Percentiles rank a stretch among this genome's conserved stretches.
phyloP scores from a whole-genome alignment of 768 basidiomycete species.

The Lactarius evosmus region DNA sequence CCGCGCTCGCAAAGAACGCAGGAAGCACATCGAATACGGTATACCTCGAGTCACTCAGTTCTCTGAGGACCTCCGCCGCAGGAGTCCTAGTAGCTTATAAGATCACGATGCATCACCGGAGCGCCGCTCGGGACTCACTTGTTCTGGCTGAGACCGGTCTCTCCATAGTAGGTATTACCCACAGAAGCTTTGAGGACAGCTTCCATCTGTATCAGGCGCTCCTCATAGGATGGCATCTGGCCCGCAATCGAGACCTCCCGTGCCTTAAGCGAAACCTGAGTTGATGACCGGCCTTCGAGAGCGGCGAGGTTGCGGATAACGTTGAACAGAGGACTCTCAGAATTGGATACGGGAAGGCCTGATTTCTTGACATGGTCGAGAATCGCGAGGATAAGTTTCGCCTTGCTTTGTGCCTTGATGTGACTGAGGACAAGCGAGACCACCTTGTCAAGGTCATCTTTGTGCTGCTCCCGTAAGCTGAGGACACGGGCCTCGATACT shows the following conservation, averaged over 20 bases:
- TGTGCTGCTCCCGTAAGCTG: slow-evolving; percentile 85
- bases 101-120: neutral
- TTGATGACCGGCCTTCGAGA: slow-evolving; percentile 92
- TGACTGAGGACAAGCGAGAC: slow-evolving; percentile 87
- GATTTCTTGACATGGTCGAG: slow-evolving; percentile 88
- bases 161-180: slow-evolving; percentile 85
- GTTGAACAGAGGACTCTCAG: slow-evolving; percentile 70
- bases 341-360: slow-evolving; percentile 68
- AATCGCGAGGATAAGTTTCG: slow-evolving; percentile 78
- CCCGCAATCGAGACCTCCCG: slow-evolving; percentile 95
- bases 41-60: slow-evolving; percentile 94
- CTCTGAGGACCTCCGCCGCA: slow-evolving; percentile 80
- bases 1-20: slow-evolving; percentile 86
- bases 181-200: slow-evolving; percentile 86
- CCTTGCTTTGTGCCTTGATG: slow-evolving; percentile 92
- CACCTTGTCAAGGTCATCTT: slow-evolving; percentile 88
- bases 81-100: slow-evolving; percentile 54
- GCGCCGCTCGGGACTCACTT: slow-evolving; percentile 26
- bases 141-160: slow-evolving; percentile 67
- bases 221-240: slow-evolving; percentile 96
- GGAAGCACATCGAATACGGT: slow-evolving; percentile 97
- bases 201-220: slow-evolving; percentile 92
- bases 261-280: slow-evolving; percentile 87
- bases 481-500: slow-evolving; percentile 92
- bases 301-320: slow-evolving; percentile 79